Percentiles rank a stretch among this genome's conserved stretches.
These are phyloP conservation scores for Ophiocordyceps camponoti-saundersi DNA, from an alignment of 2,329 filamentous ascomycete species.

Conservation along the genomic window DNA sequence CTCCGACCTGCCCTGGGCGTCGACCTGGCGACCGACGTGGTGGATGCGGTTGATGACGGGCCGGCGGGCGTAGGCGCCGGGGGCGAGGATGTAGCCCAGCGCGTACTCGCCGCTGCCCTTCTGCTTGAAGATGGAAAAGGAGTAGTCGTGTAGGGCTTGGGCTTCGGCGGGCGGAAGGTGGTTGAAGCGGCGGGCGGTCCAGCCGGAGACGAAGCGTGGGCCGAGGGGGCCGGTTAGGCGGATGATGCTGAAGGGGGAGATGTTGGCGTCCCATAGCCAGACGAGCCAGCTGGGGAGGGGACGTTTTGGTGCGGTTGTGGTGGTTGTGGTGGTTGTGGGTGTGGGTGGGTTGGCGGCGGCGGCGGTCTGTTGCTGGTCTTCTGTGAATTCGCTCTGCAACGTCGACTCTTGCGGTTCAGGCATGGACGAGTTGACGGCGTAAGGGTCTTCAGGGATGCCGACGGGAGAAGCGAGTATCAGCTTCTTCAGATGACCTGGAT, in stretches of 20 bases:
- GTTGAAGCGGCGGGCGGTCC: constrained; percentile 85
- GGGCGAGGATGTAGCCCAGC: constrained; percentile 79
- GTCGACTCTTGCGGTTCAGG: constrained; percentile 61
- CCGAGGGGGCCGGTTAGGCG: constrained; percentile 79
- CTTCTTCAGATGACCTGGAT: constrained; percentile 87
- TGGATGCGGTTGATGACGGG: constrained; percentile 80
- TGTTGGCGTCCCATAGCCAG: constrained; percentile 93
- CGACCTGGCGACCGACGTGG: constrained; percentile 58
- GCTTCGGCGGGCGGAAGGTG: constrained; percentile 70
- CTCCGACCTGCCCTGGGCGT: constrained; percentile 14
- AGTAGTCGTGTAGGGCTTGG: constrained; percentile 77
- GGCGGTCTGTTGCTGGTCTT: constrained; percentile 45
- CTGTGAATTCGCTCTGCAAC: constrained; percentile 60
- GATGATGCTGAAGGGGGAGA: constrained; percentile 85
- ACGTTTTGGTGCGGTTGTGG: constrained; percentile 21
- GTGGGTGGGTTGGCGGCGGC: constrained; percentile 6
- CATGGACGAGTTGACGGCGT: constrained; percentile 65
- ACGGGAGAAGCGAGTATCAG: constrained; percentile 89
- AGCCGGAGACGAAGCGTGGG: constrained; percentile 81
- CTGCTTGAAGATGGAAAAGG: constrained; percentile 86
- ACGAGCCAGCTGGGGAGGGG: constrained; percentile 72
- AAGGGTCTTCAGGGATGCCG: constrained; percentile 86
- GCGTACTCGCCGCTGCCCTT: constrained; percentile 88
- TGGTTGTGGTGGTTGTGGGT: constrained; percentile 15
- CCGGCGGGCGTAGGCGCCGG: constrained; percentile 77